A percentile compares a stretch with the other conserved stretches of the same genome.
phyloP scores from a whole-genome alignment of 192 early-diverging fungal species.

The Glomus cerebriforme region DNA sequence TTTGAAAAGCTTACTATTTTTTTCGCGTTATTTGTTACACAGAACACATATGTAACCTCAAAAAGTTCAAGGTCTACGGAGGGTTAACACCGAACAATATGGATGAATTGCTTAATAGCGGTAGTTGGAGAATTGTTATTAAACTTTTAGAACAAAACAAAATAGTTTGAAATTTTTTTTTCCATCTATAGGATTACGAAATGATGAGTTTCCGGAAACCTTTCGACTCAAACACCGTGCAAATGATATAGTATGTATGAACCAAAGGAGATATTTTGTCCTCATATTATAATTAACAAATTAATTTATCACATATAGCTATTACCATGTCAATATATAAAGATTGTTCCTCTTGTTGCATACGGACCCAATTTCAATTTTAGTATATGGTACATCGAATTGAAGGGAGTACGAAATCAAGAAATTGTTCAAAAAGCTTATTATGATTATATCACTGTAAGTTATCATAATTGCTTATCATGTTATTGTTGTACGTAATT shows the following conservation, averaged over 20 bases:
- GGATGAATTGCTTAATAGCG: slow-evolving; percentile 81
- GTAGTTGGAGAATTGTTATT: slow-evolving; percentile 36
- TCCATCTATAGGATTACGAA: slow-evolving; percentile 50
- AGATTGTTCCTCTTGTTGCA: slow-evolving; percentile 88
- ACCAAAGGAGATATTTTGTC: neutral
- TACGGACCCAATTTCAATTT: slow-evolving; percentile 95
- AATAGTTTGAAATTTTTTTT: slow-evolving; percentile 8
- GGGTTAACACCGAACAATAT: slow-evolving; percentile 82
- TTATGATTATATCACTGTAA: slow-evolving; percentile 67
- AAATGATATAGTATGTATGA: slow-evolving; percentile 63
- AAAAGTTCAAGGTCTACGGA: slow-evolving; percentile 95
- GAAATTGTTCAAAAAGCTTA: slow-evolving; percentile 68
- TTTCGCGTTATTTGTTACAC: neutral
- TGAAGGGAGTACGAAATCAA: slow-evolving; percentile 73
- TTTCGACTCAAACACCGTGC: slow-evolving; percentile 80
- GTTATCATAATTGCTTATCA: slow-evolving; percentile 29
- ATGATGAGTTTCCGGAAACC: slow-evolving; percentile 82
- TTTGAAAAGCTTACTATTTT: neutral
- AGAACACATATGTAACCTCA: slow-evolving; percentile 93
- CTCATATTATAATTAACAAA: neutral
- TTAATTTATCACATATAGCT: slow-evolving; percentile 41
- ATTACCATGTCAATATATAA: slow-evolving; percentile 91
- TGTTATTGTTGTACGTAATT: neutral
- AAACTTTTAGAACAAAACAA: neutral
- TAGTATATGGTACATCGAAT: slow-evolving; percentile 92